Percentiles rank a stretch among this genome's conserved stretches.
These are phyloP conservation scores for Ceratocystis lukuohia DNA, from an alignment of 2,329 filamentous ascomycete species.

Conservation along the genomic window DNA sequence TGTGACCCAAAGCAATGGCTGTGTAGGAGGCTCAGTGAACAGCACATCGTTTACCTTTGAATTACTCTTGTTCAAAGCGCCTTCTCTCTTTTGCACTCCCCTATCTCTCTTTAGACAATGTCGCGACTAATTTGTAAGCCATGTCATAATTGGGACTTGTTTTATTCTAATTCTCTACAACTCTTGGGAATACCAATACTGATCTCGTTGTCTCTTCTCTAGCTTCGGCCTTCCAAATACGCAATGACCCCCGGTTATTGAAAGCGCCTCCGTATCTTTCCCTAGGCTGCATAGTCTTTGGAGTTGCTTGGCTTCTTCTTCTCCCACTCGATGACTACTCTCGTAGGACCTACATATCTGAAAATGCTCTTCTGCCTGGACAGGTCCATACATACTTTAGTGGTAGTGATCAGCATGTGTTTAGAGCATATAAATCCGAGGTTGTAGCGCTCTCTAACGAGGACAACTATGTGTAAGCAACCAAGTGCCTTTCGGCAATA, in stretches of 20 bases:
- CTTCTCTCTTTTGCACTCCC: background rate
- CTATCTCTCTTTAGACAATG: constrained; percentile 11
- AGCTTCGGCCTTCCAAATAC: constrained; percentile 54
- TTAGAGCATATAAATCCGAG: constrained; percentile 80
- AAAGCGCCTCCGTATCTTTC: constrained; percentile 82
- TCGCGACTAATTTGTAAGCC: constrained; percentile 19
- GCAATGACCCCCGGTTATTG: constrained; percentile 67
- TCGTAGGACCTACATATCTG: constrained; percentile 85
- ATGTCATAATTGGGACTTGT: background rate
- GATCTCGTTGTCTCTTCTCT: background rate
- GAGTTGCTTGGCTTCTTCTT: constrained; percentile 77
- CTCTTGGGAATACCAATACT: background rate
- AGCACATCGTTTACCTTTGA: constrained; percentile 12
- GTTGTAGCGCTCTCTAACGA: constrained; percentile 48
- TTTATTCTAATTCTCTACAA: background rate
- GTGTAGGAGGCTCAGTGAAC: background rate
- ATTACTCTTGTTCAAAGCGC: constrained; percentile 18
- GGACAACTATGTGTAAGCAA: constrained; percentile 39
- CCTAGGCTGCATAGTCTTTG: constrained; percentile 68
- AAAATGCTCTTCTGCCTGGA: constrained; percentile 87
- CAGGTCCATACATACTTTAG: constrained; percentile 98
- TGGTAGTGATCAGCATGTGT: constrained; percentile 89
- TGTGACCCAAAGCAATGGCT: background rate
- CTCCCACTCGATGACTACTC: constrained; percentile 86
- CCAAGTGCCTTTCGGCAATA: background rate